Base-by-base conservation (phyloP, 306 rosid species). In the Dryas alaskensis region DNA sequence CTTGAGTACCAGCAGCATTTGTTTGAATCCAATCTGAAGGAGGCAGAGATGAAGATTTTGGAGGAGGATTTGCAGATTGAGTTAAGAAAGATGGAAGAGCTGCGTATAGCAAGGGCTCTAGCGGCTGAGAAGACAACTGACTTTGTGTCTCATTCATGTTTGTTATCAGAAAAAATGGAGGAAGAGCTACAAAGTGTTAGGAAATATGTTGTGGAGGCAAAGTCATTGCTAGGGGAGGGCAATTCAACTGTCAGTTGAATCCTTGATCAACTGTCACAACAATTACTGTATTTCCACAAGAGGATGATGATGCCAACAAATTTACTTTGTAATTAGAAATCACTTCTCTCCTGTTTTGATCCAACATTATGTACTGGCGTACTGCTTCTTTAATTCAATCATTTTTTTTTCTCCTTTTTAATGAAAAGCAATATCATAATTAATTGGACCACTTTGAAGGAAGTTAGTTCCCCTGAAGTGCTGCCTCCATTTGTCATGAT, bases 61-160 rank as follows among this genome's bases (percentile, higher is more conserved):
- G 96, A 80, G 82, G 96, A 87, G 82, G 96, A 92, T 63, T 79
- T 87, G 70, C 82, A 78, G 64, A 71, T 61, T 43, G 86, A 81
- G 65, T 74, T 40, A 6, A 42, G 44, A 74, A 87, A 83, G 81
- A 70, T 81, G 8, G 80, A 81, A 67, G 90, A 92, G 67, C 55
- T 89, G 58, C 80, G 73, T 39, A 69, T 27, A 57, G 84, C 83
- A 0, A 88, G 81, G 80, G 78, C 77, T 57, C n/a, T 60, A 52
- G 90, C 86, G n/a, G 73, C 85, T 7, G 73, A 80, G 73, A 81
- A 84, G 84, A 73, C 77, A 66, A 62, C 64, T 68, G 81, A 39
- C 66, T 67, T 67, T 87, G 55, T 72, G 55, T 72, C 79, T 75
- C 54, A 52, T 67, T 76, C 82, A 13, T 22, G 85, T 77, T 74